Percentiles rank a stretch among this genome's conserved stretches.
Conservation (phyloP, 495 filamentous ascomycete species). For the Beverwykella pulmonaria region DNA sequence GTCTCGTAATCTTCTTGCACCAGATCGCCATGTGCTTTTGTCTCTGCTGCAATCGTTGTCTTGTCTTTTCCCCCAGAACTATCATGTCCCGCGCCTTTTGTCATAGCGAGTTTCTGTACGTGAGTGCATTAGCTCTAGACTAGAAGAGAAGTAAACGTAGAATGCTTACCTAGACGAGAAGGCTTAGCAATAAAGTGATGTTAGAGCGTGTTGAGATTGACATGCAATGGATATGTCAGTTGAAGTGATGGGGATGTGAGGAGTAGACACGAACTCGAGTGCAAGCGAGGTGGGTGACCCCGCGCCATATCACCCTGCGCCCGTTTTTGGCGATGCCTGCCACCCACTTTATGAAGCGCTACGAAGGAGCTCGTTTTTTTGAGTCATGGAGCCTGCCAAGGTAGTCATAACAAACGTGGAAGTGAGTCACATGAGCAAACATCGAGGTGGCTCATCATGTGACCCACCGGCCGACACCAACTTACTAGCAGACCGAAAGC, state of each 20-base stretch:
- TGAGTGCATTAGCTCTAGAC: conserved; percentile 14
- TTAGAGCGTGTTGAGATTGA: conserved; percentile 13
- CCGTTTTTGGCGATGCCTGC: no score
- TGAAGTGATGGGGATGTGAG: conserved; percentile 3
- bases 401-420: no score
- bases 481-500: no score
- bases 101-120: conserved; percentile 16
- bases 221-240: conserved; percentile 7
- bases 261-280: conserved; percentile 2
- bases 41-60: conserved; percentile 4
- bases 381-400: not conserved
- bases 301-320: no score
- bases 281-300: conserved; percentile 2
- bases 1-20: conserved; percentile 13
- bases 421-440: no score
- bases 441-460: no score
- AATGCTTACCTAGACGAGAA: conserved; percentile 16
- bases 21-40: conserved; percentile 15
- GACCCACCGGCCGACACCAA: no score
- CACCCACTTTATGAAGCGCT: not conserved
- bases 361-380: not conserved
- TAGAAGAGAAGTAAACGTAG: conserved; percentile 13
- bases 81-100: conserved; percentile 13
- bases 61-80: conserved; percentile 12
- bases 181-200: conserved; percentile 4